Evolutionary conservation across 2,329 filamentous ascomycete species (phyloP).

Genomic region (Microsporum audouinii): DNA sequence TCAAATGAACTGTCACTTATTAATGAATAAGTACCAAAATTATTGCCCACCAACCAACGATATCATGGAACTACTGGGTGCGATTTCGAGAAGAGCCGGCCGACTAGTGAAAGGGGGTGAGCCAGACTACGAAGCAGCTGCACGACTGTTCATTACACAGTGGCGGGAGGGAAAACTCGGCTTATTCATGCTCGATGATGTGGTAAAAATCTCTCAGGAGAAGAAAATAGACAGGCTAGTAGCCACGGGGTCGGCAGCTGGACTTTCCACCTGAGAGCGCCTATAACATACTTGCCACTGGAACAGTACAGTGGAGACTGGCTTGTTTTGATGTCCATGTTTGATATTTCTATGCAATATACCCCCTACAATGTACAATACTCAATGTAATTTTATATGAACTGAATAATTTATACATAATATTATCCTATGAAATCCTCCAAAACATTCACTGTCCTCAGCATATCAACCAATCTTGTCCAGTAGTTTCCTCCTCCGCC

Average conservation of each 20-base stretch:
- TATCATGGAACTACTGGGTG: constrained; percentile 57
- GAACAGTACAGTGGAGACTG: background rate
- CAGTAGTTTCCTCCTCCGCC: constrained; percentile 68
- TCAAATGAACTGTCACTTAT: constrained; percentile 55
- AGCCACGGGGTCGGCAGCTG: background rate
- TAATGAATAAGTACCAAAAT: constrained; percentile 49
- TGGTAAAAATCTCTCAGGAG: constrained; percentile 45
- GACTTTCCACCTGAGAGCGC: background rate
- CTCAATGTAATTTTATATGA: background rate
- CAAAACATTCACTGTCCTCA: background rate
- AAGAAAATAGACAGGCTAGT: background rate
- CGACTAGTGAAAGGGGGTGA: constrained; percentile 61
- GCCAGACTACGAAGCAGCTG: constrained; percentile 60
- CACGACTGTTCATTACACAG: constrained; percentile 66
- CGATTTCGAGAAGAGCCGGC: constrained; percentile 62
- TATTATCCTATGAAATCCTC: constrained; percentile 2
- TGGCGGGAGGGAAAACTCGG: constrained; percentile 72
- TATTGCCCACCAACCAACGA: constrained; percentile 72
- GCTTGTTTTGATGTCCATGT: background rate
- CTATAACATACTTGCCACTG: background rate
- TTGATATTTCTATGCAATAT: background rate
- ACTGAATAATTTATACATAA: constrained; percentile 17
- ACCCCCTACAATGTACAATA: background rate
- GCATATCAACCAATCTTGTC: constrained; percentile 55
- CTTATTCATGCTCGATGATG: constrained; percentile 64